phyloP scores from a whole-genome alignment of 306 rosid species.

The Sicyos edulis region DNA sequence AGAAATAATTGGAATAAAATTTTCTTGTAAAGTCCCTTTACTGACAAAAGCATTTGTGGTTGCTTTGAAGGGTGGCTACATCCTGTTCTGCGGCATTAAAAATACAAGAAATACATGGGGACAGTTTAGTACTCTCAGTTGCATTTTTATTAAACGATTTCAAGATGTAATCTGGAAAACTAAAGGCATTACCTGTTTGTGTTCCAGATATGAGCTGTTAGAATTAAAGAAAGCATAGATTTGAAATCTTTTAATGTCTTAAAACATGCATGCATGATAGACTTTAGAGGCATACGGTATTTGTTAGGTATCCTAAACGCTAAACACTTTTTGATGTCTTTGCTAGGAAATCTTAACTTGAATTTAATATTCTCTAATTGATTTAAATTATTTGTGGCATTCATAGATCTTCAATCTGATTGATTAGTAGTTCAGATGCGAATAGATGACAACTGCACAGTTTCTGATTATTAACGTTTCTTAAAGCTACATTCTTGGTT shows the following conservation, averaged over 20 bases:
- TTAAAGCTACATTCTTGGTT: not conserved
- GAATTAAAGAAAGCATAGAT: not conserved
- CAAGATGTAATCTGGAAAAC: constrained; percentile 7
- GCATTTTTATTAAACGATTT: not conserved
- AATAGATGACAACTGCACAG: not conserved
- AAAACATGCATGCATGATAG: not conserved
- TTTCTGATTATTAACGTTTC: not conserved
- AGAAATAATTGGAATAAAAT: not conserved
- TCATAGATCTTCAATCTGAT: too few species aligned
- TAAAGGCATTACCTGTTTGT: not conserved
- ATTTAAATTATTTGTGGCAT: not conserved
- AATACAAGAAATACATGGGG: not conserved
- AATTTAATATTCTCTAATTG: not conserved
- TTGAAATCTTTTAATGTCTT: not conserved
- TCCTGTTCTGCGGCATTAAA: not conserved
- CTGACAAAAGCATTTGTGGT: not conserved
- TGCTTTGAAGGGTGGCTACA: not conserved
- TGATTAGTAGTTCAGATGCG: not conserved
- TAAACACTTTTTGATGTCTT: too few species aligned
- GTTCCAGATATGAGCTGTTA: not conserved
- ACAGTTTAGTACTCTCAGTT: not conserved
- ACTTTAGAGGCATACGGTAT: not conserved
- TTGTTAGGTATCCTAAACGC: too few species aligned
- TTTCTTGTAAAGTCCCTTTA: not conserved
- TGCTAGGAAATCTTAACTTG: not conserved